Conservation (phyloP, 192 early-diverging fungal species). For the Entophlyctis luteolus region DNA sequence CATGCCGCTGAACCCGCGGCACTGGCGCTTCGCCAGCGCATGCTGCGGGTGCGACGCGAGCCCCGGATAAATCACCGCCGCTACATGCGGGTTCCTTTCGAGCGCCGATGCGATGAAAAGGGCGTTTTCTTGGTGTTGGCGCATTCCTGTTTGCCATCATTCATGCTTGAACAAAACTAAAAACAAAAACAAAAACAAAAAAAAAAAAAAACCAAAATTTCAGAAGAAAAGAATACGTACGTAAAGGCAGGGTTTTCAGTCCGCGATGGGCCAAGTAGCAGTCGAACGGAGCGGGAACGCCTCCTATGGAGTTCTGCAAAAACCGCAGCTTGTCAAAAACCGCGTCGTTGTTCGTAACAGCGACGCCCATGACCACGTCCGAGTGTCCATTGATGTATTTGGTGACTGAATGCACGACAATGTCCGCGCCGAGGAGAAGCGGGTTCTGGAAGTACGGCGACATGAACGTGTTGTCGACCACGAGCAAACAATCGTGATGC, state of each 20-base stretch:
- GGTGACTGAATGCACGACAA: slow-evolving; percentile 95
- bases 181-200: not conserved
- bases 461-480: slow-evolving; percentile 99
- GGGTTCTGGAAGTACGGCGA: slow-evolving; percentile 91
- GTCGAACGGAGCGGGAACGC: slow-evolving; percentile 94
- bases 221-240: slow-evolving; percentile 35
- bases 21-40: slow-evolving; percentile 81
- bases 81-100: slow-evolving; percentile 66
- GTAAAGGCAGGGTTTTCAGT: slow-evolving; percentile 90
- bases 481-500: slow-evolving; percentile 68
- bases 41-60: slow-evolving; percentile 88
- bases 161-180: too few relatives aligned
- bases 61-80: slow-evolving; percentile 90
- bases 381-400: slow-evolving; percentile 96
- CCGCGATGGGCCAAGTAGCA: slow-evolving; percentile 93
- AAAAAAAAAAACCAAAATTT: not conserved
- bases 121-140: slow-evolving; percentile 82
- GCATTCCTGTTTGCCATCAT: slow-evolving; percentile 54
- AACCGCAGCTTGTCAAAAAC: slow-evolving; percentile 76
- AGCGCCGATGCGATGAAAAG: slow-evolving; percentile 76
- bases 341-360: slow-evolving; percentile 71
- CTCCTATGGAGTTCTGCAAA: slow-evolving; percentile 96
- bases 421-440: slow-evolving; percentile 86
- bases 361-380: slow-evolving; percentile 96
- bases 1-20: slow-evolving; percentile 95